Conservation (phyloP, 1,284 basidiomycete species). For the Rhodotorula sp. region DNA sequence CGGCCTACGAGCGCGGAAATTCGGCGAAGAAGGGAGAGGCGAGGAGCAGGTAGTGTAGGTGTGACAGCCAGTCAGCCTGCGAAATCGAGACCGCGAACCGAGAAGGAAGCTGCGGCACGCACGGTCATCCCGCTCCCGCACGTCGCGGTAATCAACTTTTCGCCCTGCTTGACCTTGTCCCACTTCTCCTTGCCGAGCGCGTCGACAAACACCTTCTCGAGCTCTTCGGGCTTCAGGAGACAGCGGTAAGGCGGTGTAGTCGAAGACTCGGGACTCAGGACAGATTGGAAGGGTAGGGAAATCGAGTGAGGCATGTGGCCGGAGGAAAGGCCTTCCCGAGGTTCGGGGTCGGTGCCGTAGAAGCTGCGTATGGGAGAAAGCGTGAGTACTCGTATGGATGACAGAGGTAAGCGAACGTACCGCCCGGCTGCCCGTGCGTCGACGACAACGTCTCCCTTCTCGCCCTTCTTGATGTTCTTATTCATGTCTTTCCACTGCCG, state of each 20-base stretch:
- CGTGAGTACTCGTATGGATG: not conserved
- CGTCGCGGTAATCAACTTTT: constrained; percentile 59
- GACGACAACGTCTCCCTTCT: constrained; percentile 67
- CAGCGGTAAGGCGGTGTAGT: constrained; percentile 60
- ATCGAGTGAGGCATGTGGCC: constrained; percentile 90
- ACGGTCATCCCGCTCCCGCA: constrained; percentile 76
- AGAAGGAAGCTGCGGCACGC: not conserved
- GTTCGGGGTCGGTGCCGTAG: constrained; percentile 77
- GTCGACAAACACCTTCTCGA: constrained; percentile 62
- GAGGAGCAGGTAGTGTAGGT: not conserved
- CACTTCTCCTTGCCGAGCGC: constrained; percentile 62
- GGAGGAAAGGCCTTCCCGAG: constrained; percentile 78
- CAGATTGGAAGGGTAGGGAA: constrained; percentile 77
- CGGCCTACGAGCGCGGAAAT: constrained; percentile 55
- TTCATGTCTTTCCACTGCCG: constrained; percentile 74
- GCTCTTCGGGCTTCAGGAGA: constrained; percentile 59
- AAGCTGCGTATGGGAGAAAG: constrained; percentile 36
- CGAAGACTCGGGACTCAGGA: constrained; percentile 61
- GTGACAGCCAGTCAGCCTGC: not conserved
- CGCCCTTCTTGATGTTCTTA: constrained; percentile 59
- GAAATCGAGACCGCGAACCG: not conserved
- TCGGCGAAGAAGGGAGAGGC: not conserved
- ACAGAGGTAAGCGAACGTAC: constrained; percentile 52
- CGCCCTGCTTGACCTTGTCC: constrained; percentile 58
- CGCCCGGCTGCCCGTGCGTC: constrained; percentile 80